Evolutionary conservation across 108 stramenopile species (phyloP).

Genomic region (Nannochloropsis salina): DNA sequence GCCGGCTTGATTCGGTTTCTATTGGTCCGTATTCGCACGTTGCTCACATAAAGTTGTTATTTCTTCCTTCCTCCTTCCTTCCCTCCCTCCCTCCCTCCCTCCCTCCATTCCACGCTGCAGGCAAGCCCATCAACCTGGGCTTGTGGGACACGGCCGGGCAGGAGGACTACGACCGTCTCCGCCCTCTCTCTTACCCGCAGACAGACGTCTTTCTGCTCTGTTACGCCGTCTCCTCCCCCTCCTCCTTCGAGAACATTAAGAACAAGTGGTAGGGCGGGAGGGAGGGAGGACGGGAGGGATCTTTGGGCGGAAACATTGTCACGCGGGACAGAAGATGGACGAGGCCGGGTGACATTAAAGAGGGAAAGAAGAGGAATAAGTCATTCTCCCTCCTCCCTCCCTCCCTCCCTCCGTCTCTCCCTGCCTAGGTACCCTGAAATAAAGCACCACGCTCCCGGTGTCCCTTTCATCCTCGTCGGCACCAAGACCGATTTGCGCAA

Average conservation of each 20-base stretch:
- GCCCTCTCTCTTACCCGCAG: conserved; percentile 62
- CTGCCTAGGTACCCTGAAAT: conserved; percentile 52
- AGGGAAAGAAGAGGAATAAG: conserved; percentile 7
- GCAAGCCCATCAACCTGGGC: conserved; percentile 61
- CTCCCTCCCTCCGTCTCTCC: neutral
- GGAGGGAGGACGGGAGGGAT: neutral
- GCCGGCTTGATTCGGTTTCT: neutral
- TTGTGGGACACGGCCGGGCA: conserved; percentile 68
- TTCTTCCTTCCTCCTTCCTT: neutral
- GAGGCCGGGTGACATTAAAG: too few species aligned
- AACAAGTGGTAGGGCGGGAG: conserved; percentile 55
- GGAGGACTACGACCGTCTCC: conserved; percentile 65
- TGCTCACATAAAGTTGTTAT: too few species aligned
- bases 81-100: neutral
- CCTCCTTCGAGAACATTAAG: conserved; percentile 58
- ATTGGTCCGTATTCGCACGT: neutral
- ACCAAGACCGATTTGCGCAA: conserved; percentile 60
- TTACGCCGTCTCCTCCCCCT: conserved; percentile 51
- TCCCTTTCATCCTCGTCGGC: conserved; percentile 63
- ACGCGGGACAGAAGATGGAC: too few species aligned
- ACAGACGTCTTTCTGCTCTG: conserved; percentile 66
- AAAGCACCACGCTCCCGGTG: conserved; percentile 53
- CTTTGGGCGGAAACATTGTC: too few species aligned
- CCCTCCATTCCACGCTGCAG: conserved; percentile 24
- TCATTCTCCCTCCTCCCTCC: neutral